These are phyloP conservation scores for Aspergillus leporis DNA, from an alignment of 495 filamentous ascomycete species.

Conservation along the genomic window DNA sequence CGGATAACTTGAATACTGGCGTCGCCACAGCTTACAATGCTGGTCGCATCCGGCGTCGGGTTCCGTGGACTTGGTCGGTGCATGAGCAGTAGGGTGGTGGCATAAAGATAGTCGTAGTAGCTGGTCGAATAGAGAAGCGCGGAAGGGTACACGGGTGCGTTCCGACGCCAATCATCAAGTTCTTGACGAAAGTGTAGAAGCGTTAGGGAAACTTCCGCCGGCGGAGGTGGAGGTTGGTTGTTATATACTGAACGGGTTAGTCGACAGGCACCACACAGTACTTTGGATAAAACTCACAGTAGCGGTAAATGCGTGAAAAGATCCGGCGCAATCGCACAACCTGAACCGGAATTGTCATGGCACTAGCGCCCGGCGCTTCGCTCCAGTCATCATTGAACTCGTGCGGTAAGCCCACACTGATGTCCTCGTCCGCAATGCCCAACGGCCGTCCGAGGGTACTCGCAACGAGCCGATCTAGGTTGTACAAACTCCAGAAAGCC, in stretches of 20 bases:
- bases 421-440: constrained; percentile 52
- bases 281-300: constrained; percentile 33
- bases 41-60: constrained; percentile 43
- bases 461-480: constrained; percentile 51
- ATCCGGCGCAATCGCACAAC: constrained; percentile 50
- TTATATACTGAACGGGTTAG: constrained; percentile 40
- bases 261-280: background rate
- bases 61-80: constrained; percentile 52
- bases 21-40: constrained; percentile 51
- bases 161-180: constrained; percentile 49
- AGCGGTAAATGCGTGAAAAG: constrained; percentile 48
- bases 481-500: constrained; percentile 55
- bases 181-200: constrained; percentile 48
- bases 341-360: constrained; percentile 51
- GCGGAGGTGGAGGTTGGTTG: constrained; percentile 37
- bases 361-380: constrained; percentile 39
- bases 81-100: constrained; percentile 52
- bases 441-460: constrained; percentile 51
- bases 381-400: constrained; percentile 49
- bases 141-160: constrained; percentile 39
- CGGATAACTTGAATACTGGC: constrained; percentile 51
- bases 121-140: constrained; percentile 49
- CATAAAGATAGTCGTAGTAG: constrained; percentile 54
- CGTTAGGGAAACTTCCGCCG: constrained; percentile 33
- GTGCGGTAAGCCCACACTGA: constrained; percentile 43